phyloP scores from a whole-genome alignment of 108 stramenopile genomes.

The Ochromonas danica region DNA sequence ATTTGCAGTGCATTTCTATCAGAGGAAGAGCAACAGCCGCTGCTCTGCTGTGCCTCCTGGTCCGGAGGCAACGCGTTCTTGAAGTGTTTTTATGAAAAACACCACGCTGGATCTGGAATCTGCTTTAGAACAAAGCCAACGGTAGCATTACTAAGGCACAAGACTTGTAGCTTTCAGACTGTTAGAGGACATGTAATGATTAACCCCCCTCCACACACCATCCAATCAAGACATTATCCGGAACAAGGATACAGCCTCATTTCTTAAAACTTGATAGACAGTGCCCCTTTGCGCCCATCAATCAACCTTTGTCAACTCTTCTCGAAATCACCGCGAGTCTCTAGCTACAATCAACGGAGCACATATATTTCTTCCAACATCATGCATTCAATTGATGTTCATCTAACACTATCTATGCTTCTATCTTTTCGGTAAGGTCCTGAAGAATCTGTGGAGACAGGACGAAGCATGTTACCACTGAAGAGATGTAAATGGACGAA shows the following conservation, averaged over 20 bases:
- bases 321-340: slow-evolving; percentile 13
- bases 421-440: slow-evolving; percentile 15
- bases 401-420: slow-evolving; percentile 17
- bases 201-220: slow-evolving; percentile 13
- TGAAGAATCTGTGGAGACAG: slow-evolving; percentile 15
- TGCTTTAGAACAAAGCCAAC: slow-evolving; percentile 10
- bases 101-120: not conserved
- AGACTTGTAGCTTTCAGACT: slow-evolving; percentile 15
- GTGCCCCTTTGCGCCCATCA: slow-evolving; percentile 12
- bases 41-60: no score
- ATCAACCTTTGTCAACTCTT: slow-evolving; percentile 16
- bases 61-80: no score
- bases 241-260: slow-evolving; percentile 15
- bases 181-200: slow-evolving; percentile 16
- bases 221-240: slow-evolving; percentile 15
- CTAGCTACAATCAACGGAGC: slow-evolving; percentile 14
- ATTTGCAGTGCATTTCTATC: no score
- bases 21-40: no score
- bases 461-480: slow-evolving; percentile 14
- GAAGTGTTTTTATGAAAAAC: no score
- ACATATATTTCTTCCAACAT: slow-evolving; percentile 17
- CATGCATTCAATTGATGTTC: slow-evolving; percentile 16
- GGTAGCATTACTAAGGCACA: slow-evolving; percentile 15
- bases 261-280: slow-evolving; percentile 17
- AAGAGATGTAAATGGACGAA: slow-evolving; percentile 16